Base-by-base conservation (phyloP, 805 yeast genomes). In the Pichia nanzhaoensis region DNA sequence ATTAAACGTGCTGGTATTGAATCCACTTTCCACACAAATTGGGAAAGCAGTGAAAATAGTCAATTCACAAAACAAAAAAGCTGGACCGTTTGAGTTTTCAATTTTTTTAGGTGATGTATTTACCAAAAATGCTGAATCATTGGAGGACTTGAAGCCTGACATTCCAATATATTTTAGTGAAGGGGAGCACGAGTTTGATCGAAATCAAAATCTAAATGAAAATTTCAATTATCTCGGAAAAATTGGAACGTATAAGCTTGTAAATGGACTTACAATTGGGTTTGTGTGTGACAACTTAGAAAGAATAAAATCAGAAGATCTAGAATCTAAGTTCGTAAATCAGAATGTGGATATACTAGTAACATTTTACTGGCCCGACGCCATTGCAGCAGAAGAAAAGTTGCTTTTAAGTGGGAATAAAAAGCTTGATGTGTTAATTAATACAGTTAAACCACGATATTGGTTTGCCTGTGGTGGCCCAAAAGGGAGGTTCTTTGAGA, bases 41-140 rank as follows among this genome's bases (percentile, higher is more conserved):
- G 67, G 70, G 0, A 75, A 73, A 47, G 66, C 75, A 0, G 52
- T 74, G 5, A 59, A 53, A 34, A 69, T 73, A 42, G 70, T 79
- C 4, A 74, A 77, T 53, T 49, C 65, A 1, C 69, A 82, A 41
- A 66, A 80, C 53, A 47, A 56, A 19, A 81, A 77, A 52, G 79
- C 78, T 37, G 89, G 89, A 0, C 88, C 88, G 0, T 83, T 83
- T 54, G 81, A 73, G 38, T 65, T 73, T 2, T 72, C 74, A 0
- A 34, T 82, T 1, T 55, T 81, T 5, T 52, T 82, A 6, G 85
- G 86, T 0, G 75, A 75, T 51, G 58, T 68, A 1, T 45, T 60
- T 0, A 24, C 41, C 0, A 49, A 55, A 6, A 51, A 45, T 21
- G 48, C 69, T 45, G 31, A 43, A 40, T 39, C 49, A 21, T 45